Conservation (phyloP, 768 basidiomycete species). For the Obba rivulosa region DNA sequence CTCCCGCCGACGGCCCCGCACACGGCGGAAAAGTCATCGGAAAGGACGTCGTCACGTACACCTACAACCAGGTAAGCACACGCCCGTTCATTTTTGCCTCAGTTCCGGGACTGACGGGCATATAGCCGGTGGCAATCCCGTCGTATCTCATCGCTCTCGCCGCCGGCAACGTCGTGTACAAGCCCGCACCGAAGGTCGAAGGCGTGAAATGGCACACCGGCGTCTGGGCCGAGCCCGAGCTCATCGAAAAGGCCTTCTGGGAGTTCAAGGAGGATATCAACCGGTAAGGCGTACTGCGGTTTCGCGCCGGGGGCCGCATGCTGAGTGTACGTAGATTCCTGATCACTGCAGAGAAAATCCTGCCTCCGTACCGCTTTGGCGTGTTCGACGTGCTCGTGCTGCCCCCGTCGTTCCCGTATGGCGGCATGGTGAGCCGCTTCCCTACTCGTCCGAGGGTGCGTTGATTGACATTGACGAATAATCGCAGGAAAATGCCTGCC, state of each 20-base stretch:
- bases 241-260: slow-evolving; percentile 72
- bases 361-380: slow-evolving; percentile 74
- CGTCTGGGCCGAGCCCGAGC: slow-evolving; percentile 87
- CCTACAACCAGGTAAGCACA: slow-evolving; percentile 66
- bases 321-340: slow-evolving; percentile 54
- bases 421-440: slow-evolving; percentile 76
- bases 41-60: slow-evolving; percentile 67
- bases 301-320: neutral
- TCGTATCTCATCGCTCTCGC: slow-evolving; percentile 93
- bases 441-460: slow-evolving; percentile 2
- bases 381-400: slow-evolving; percentile 88
- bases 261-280: slow-evolving; percentile 88
- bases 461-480: too few species aligned
- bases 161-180: slow-evolving; percentile 75
- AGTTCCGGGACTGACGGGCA: neutral
- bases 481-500: slow-evolving; percentile 91
- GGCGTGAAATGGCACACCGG: slow-evolving; percentile 79
- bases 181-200: slow-evolving; percentile 48
- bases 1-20: slow-evolving; percentile 60
- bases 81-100: neutral
- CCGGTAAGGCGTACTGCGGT: slow-evolving; percentile 35
- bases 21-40: slow-evolving; percentile 75
- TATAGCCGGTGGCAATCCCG: slow-evolving; percentile 78
- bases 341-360: slow-evolving; percentile 66
- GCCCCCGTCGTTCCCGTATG: slow-evolving; percentile 90